Conservation (phyloP, 2,329 filamentous ascomycete genomes). For the Neonectria magnoliae region DNA sequence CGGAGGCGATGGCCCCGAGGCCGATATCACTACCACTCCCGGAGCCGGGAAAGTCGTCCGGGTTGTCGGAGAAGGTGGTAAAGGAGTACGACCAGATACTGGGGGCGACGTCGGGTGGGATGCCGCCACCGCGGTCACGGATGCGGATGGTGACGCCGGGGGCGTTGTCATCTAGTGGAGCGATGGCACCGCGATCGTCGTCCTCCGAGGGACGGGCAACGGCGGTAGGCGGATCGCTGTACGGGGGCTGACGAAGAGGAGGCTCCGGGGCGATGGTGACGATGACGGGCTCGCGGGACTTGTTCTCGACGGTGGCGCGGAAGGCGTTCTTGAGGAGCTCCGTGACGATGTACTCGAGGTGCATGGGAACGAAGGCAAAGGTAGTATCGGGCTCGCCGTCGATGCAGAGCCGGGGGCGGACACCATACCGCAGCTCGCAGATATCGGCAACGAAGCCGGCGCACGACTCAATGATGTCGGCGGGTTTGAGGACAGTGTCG, state of each 20-base stretch:
- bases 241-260: conserved; percentile 45
- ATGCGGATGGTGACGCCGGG: conserved; percentile 96
- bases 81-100: conserved; percentile 98
- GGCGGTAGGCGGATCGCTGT: conserved; percentile 10
- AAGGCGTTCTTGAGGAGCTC: conserved; percentile 98
- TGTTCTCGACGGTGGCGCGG: conserved; percentile 87
- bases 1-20: conserved; percentile 78
- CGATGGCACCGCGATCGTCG: conserved; percentile 58
- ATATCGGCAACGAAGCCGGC: conserved; percentile 94
- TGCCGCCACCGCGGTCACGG: conserved; percentile 93
- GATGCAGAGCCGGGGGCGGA: conserved; percentile 81
- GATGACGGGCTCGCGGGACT: conserved; percentile 84
- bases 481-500: conserved; percentile 86
- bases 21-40: conserved; percentile 58
- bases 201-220: conserved; percentile 28
- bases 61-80: conserved; percentile 83
- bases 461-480: conserved; percentile 82
- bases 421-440: conserved; percentile 94
- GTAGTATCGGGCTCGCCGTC: conserved; percentile 88
- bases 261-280: conserved; percentile 87
- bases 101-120: conserved; percentile 81
- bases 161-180: conserved; percentile 69
- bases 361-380: conserved; percentile 94
- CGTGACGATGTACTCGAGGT: conserved; percentile 96
- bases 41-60: conserved; percentile 52